phyloP scores from a whole-genome alignment of 1,284 basidiomycete genomes.

The Malassezia arunalokei region DNA sequence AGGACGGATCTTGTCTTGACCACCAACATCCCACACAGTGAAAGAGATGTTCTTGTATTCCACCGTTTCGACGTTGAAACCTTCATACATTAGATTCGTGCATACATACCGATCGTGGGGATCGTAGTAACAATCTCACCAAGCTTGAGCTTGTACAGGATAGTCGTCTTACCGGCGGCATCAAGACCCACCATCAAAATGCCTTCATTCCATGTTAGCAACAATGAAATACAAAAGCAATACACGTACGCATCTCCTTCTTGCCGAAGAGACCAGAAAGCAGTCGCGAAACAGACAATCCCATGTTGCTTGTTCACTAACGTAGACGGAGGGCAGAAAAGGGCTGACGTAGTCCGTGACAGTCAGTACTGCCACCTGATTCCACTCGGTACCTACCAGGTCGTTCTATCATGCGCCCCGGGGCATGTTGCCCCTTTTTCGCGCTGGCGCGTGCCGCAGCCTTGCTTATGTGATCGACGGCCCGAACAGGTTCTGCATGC shows the following conservation, averaged over 20 bases:
- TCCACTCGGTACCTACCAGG: slow-evolving; percentile 8
- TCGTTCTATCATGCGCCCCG: not conserved
- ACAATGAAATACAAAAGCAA: not conserved
- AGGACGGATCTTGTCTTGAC: slow-evolving; percentile 58
- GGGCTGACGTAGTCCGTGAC: not conserved
- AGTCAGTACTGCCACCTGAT: no score
- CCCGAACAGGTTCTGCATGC: not conserved
- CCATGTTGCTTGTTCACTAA: slow-evolving; percentile 25
- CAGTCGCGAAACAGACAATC: slow-evolving; percentile 44
- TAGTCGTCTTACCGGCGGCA: slow-evolving; percentile 69
- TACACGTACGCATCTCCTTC: slow-evolving; percentile 43
- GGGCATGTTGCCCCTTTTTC: not conserved
- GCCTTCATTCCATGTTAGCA: slow-evolving; percentile 18
- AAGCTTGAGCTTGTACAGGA: slow-evolving; percentile 97
- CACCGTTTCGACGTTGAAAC: slow-evolving; percentile 77
- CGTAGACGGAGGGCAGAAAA: slow-evolving; percentile 12
- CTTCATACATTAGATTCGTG: slow-evolving; percentile 46
- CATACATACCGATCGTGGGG: slow-evolving; percentile 63
- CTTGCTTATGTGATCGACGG: slow-evolving; percentile 10
- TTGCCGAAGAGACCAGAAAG: slow-evolving; percentile 46
- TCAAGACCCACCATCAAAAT: slow-evolving; percentile 75
- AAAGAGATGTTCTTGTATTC: slow-evolving; percentile 99
- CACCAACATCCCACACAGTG: slow-evolving; percentile 99
- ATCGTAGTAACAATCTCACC: slow-evolving; percentile 99
- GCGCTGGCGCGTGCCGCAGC: slow-evolving; percentile 17